Conservation (phyloP, 371 early-diverging fungal genomes). For the Dichotomocladium elegans region DNA sequence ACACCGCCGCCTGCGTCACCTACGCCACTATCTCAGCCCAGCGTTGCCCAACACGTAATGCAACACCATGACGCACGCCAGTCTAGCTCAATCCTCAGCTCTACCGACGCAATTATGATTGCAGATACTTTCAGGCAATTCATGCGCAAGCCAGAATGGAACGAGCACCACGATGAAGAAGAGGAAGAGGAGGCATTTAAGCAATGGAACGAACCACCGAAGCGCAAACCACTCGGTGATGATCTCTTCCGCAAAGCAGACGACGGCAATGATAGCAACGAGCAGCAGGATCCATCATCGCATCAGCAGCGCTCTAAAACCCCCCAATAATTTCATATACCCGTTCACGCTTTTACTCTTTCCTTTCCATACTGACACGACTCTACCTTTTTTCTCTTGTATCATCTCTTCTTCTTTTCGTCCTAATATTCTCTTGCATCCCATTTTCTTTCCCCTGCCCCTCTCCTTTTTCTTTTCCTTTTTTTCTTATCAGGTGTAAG, state of each 20-base stretch:
- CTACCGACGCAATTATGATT: constrained; percentile 48
- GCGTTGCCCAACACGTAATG: constrained; percentile 11
- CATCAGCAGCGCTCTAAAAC: not conserved
- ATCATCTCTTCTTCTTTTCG: too few species aligned
- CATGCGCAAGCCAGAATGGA: constrained; percentile 54
- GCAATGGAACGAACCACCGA: not conserved
- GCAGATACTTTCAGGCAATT: constrained; percentile 49
- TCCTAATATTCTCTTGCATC: not conserved
- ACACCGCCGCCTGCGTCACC: not conserved
- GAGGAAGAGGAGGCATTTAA: constrained; percentile 7
- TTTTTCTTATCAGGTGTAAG: not conserved
- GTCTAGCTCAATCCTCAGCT: constrained; percentile 41
- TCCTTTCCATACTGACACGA: not conserved
- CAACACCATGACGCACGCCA: constrained; percentile 22
- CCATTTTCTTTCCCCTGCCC: not conserved
- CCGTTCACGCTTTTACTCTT: not conserved
- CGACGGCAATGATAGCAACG: not conserved
- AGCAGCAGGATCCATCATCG: not conserved
- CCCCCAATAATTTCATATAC: not conserved
- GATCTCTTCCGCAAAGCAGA: not conserved
- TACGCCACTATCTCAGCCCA: not conserved
- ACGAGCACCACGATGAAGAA: constrained; percentile 28
- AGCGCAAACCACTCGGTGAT: not conserved
- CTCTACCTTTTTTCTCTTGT: not conserved
- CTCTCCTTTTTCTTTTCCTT: not conserved